Evolutionary conservation across 129 eudicot genomes (phyloP).

Genomic region (Deinandra increscens): DNA sequence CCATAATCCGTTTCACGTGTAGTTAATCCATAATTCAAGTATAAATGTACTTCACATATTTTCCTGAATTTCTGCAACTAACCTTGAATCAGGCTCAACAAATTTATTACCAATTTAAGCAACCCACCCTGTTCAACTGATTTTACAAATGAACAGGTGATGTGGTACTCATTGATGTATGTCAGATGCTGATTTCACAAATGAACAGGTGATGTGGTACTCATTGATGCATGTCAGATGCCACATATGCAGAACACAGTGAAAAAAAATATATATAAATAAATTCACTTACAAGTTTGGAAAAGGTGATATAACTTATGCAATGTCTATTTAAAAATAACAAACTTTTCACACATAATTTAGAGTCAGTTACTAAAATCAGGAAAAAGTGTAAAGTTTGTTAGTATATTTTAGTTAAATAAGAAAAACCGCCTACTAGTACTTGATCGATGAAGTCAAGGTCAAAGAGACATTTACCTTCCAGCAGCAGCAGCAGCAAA

Average conservation of each 20-base stretch:
- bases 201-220: background rate
- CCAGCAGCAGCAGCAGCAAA: slow-evolving; percentile 99
- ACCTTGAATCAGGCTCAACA: background rate
- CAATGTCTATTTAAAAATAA: background rate
- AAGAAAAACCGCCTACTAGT: background rate
- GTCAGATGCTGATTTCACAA: too few relatives aligned
- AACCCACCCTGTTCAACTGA: background rate
- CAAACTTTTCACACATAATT: background rate
- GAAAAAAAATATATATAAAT: too few relatives aligned
- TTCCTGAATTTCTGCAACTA: background rate
- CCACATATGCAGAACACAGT: too few relatives aligned
- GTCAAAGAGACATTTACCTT: slow-evolving; percentile 43
- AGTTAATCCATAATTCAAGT: too few relatives aligned
- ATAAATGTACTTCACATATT: too few relatives aligned
- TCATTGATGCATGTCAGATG: too few relatives aligned
- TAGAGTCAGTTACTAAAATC: background rate
- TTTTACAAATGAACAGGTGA: background rate
- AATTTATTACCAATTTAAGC: background rate
- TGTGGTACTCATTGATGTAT: too few relatives aligned
- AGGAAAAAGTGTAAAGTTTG: background rate
- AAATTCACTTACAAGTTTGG: background rate
- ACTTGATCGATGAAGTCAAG: background rate
- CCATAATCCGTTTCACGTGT: too few relatives aligned
- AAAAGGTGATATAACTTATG: background rate
- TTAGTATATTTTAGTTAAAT: background rate